Conservation (phyloP, 768 basidiomycete species). For the Crucibulum laeve region DNA sequence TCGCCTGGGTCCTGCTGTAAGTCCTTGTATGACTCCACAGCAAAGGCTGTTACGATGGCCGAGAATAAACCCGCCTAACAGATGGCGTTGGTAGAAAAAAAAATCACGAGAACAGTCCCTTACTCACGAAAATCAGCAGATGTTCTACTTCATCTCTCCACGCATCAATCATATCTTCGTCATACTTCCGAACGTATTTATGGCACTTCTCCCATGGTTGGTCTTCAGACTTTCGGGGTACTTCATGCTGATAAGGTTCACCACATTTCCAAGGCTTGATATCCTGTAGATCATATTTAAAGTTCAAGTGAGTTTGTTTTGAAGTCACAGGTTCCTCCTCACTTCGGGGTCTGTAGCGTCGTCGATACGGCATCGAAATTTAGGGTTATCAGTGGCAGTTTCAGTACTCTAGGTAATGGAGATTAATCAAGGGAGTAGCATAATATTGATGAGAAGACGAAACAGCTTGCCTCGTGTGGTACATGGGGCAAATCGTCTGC, state of each 20-base stretch:
- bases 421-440: too few species aligned
- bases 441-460: too few species aligned
- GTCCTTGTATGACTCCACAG: constrained; percentile 5
- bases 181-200: constrained; percentile 1
- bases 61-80: constrained; percentile 11
- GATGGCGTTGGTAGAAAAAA: not conserved
- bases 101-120: not conserved
- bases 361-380: too few species aligned
- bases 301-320: not conserved
- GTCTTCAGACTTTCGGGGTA: not conserved
- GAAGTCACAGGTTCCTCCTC: too few species aligned
- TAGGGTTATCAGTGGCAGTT: too few species aligned
- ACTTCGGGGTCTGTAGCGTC: too few species aligned
- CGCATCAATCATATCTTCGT: constrained; percentile 4
- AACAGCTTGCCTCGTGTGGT: too few species aligned
- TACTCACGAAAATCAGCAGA: constrained; percentile 7
- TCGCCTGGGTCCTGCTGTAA: constrained; percentile 3
- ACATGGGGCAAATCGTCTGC: too few species aligned
- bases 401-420: too few species aligned
- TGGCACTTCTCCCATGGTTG: constrained; percentile 3
- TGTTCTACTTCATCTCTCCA: constrained; percentile 14
- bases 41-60: constrained; percentile 7
- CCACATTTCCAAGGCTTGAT: not conserved
- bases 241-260: not conserved
- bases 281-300: not conserved